A percentile compares a stretch with the other conserved stretches of the same genome.
Conservation (phyloP, 2,329 filamentous ascomycete genomes). For the Ophiosphaerella herpotricha region DNA sequence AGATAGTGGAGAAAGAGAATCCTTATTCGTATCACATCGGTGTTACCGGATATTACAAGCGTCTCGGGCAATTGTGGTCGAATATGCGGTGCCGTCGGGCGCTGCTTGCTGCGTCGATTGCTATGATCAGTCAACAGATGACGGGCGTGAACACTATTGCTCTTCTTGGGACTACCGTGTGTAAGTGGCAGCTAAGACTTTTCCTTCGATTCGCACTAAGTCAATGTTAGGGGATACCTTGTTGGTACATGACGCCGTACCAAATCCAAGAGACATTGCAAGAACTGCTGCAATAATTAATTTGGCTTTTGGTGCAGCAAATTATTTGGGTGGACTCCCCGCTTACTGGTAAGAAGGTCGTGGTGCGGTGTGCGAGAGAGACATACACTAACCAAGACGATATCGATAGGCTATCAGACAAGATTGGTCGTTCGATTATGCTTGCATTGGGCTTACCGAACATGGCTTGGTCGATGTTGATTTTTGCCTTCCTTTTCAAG, state of each 20-base stretch:
- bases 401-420: slow-evolving; percentile 15
- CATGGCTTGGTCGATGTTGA: slow-evolving; percentile 29
- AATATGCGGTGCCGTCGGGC: slow-evolving; percentile 25
- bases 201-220: no score
- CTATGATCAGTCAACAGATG: slow-evolving; percentile 24
- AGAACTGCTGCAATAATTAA: slow-evolving; percentile 19
- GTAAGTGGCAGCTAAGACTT: background rate
- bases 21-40: slow-evolving; percentile 27
- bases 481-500: slow-evolving; percentile 26
- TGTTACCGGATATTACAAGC: slow-evolving; percentile 26
- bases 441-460: slow-evolving; percentile 23
- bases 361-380: no score
- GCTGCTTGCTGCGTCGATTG: slow-evolving; percentile 16
- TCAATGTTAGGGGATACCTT: no score
- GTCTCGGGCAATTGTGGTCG: slow-evolving; percentile 17
- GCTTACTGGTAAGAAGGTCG: slow-evolving; percentile 14
- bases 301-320: slow-evolving; percentile 22
- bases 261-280: slow-evolving; percentile 2
- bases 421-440: slow-evolving; percentile 24
- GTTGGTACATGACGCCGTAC: background rate
- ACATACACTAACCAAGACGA: no score
- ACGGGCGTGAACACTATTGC: slow-evolving; percentile 20
- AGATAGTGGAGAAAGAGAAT: slow-evolving; percentile 9
- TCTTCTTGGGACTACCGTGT: slow-evolving; percentile 22
- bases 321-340: slow-evolving; percentile 23